These are phyloP conservation scores for Zygotorulaspora chibaensis DNA, from an alignment of 805 yeast genomes.

Conservation along the genomic window DNA sequence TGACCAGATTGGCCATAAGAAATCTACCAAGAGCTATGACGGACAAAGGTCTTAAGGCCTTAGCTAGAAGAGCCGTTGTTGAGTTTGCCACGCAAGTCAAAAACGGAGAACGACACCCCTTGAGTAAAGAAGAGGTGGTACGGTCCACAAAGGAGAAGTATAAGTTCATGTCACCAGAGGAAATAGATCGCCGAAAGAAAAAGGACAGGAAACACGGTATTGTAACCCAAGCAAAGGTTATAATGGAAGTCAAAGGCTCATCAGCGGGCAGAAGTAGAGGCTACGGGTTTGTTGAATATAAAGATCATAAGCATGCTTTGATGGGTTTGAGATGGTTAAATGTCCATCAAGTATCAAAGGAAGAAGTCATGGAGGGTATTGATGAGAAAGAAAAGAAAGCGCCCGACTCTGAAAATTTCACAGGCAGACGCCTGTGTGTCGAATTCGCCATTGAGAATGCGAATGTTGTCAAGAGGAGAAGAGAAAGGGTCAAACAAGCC, in stretches of 20 bases:
- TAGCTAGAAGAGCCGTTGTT: constrained; percentile 92
- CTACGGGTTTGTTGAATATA: constrained; percentile 89
- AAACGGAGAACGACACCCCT: constrained; percentile 68
- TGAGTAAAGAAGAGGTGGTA: constrained; percentile 80
- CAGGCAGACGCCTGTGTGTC: constrained; percentile 74
- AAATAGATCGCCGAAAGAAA: constrained; percentile 40
- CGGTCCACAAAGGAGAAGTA: constrained; percentile 71
- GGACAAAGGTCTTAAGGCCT: constrained; percentile 79
- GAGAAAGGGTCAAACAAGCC: constrained; percentile 53
- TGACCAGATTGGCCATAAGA: constrained; percentile 91
- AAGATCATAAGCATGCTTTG: constrained; percentile 87
- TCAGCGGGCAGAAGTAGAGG: constrained; percentile 91
- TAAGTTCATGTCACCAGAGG: constrained; percentile 38
- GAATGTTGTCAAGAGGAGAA: constrained; percentile 85
- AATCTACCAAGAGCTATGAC: constrained; percentile 91
- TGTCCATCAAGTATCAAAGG: constrained; percentile 75
- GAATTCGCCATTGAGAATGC: constrained; percentile 97
- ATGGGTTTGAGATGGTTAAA: constrained; percentile 98
- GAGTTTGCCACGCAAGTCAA: constrained; percentile 89
- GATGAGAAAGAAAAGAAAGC: constrained; percentile 60
- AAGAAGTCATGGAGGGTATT: constrained; percentile 69
- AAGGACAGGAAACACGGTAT: constrained; percentile 80
- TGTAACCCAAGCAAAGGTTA: constrained; percentile 88
- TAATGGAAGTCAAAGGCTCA: constrained; percentile 85
- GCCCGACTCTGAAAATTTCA: constrained; percentile 50